Percentiles rank a stretch among this genome's conserved stretches.
Conservation (phyloP, 176 grass and related monocot species). For the Aechmea fasciata region DNA sequence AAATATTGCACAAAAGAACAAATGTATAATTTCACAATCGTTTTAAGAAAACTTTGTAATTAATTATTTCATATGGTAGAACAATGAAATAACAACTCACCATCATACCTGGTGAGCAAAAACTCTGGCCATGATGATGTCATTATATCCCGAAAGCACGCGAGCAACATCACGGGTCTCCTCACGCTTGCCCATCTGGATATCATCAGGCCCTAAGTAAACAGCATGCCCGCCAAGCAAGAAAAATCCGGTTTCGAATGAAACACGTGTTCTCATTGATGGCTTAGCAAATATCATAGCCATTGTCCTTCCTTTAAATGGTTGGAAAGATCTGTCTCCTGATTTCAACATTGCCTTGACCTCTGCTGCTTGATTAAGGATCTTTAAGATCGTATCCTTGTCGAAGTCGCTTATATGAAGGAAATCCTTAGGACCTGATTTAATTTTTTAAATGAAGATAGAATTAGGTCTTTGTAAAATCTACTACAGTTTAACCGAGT, state of each 20-base stretch:
- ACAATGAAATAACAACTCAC: constrained; percentile 4
- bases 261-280: constrained; percentile 94
- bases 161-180: constrained; percentile 94
- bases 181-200: constrained; percentile 97
- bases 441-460: constrained; percentile 29
- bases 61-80: neutral
- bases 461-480: neutral
- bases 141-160: constrained; percentile 89
- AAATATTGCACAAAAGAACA: no score
- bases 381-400: constrained; percentile 80
- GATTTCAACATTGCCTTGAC: constrained; percentile 77
- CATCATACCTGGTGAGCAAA: constrained; percentile 68
- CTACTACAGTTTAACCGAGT: neutral
- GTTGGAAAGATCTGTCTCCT: constrained; percentile 78
- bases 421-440: constrained; percentile 66
- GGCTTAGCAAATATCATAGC: constrained; percentile 98
- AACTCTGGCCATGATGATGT: constrained; percentile 91
- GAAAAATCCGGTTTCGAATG: constrained; percentile 94
- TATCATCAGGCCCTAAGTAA: constrained; percentile 90
- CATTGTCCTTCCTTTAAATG: constrained; percentile 92
- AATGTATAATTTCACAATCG: neutral
- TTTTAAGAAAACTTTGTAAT: neutral
- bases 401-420: constrained; percentile 90
- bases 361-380: constrained; percentile 68
- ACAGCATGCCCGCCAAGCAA: constrained; percentile 91